Percentiles rank a stretch among this genome's conserved stretches.
Evolutionary conservation across 2,329 filamentous ascomycete genomes (phyloP).

Genomic region (Didymella glomerata): DNA sequence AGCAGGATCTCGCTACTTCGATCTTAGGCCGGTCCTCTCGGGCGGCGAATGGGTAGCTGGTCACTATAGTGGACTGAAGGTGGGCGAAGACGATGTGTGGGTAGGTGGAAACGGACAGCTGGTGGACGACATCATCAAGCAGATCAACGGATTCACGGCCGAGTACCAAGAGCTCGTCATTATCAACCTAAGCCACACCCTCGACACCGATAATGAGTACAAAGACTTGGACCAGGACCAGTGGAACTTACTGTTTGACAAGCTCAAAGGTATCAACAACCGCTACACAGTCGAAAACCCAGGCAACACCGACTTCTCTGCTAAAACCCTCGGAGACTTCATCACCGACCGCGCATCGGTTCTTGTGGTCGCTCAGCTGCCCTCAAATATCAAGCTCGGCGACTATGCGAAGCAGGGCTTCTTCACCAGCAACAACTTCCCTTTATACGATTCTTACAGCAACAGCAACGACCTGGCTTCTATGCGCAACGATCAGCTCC

Average conservation of each 20-base stretch:
- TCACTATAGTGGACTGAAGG: constrained; percentile 50
- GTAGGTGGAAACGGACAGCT: constrained; percentile 59
- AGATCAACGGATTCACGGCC: constrained; percentile 58
- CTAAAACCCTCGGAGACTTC: constrained; percentile 48
- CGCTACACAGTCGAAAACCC: constrained; percentile 43
- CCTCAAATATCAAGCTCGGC: constrained; percentile 39
- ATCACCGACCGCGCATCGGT: constrained; percentile 50
- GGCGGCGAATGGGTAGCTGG: constrained; percentile 54
- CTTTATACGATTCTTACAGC: constrained; percentile 48
- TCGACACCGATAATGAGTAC: constrained; percentile 54
- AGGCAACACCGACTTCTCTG: constrained; percentile 42
- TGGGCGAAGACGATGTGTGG: constrained; percentile 48
- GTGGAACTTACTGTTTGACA: constrained; percentile 55
- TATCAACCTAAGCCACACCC: constrained; percentile 57
- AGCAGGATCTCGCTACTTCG: constrained; percentile 59
- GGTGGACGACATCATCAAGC: constrained; percentile 54
- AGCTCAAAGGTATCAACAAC: constrained; percentile 55
- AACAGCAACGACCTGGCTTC: constrained; percentile 42
- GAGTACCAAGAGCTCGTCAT: constrained; percentile 59
- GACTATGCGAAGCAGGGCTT: constrained; percentile 48
- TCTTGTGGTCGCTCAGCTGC: constrained; percentile 47
- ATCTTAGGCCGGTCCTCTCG: constrained; percentile 56
- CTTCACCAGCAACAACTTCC: constrained; percentile 46
- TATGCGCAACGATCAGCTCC: constrained; percentile 52
- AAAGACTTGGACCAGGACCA: constrained; percentile 51